A percentile compares a stretch with the other conserved stretches of the same genome.
Conservation (phyloP, 306 rosid genomes). For the Vachellia pachyceras region DNA sequence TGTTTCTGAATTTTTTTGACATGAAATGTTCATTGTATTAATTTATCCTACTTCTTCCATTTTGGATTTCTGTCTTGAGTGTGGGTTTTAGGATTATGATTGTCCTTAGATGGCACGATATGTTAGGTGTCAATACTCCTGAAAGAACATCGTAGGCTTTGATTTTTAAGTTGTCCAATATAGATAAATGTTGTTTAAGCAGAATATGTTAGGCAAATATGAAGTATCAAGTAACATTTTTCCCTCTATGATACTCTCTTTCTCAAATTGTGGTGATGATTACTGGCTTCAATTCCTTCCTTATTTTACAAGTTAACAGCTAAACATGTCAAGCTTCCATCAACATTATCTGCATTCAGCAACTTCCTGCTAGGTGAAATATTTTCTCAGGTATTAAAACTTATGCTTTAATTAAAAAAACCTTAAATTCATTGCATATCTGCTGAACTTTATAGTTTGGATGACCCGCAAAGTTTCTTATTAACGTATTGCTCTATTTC, state of each 20-base stretch:
- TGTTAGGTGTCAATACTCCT: not conserved
- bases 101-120: not conserved
- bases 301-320: constrained; percentile 64
- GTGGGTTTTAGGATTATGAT: constrained; percentile 6
- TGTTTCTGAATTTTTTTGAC: constrained; percentile 16
- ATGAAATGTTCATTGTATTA: not conserved
- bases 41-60: not conserved
- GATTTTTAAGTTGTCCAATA: not conserved
- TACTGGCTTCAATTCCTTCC: constrained; percentile 37
- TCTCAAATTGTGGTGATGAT: constrained; percentile 11
- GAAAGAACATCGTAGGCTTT: not conserved
- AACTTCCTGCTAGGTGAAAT: constrained; percentile 92
- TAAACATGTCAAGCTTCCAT: constrained; percentile 79
- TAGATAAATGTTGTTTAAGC: not conserved
- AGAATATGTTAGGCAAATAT: not conserved
- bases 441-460: not conserved
- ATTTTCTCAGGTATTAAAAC: constrained; percentile 80
- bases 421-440: constrained; percentile 1
- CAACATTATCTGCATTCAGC: constrained; percentile 89
- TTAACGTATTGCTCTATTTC: constrained; percentile 20
- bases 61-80: not conserved
- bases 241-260: not conserved
- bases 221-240: not conserved
- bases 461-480: constrained; percentile 15
- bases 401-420: not conserved